phyloP scores from a whole-genome alignment of 768 basidiomycete genomes.

The Agaricus blazei region DNA sequence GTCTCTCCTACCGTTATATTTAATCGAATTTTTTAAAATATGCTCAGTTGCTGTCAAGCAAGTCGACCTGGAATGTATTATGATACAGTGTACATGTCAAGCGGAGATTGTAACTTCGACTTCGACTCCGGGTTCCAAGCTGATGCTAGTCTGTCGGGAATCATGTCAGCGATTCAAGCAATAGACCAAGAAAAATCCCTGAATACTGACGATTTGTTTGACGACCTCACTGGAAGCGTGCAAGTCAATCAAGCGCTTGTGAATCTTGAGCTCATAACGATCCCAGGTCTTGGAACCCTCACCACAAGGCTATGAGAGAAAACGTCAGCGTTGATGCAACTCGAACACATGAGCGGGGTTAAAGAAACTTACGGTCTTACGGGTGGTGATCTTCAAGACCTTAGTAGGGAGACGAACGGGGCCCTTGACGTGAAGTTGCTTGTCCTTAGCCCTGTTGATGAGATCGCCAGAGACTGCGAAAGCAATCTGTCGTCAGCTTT shows the following conservation, averaged over 20 bases:
- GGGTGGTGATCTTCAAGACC: conserved; percentile 97
- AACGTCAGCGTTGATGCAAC: neutral
- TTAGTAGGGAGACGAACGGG: conserved; percentile 99
- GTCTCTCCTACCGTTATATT: no score
- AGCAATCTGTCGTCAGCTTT: neutral
- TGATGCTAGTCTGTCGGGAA: conserved; percentile 81
- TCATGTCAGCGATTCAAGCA: neutral
- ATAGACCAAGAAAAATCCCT: neutral
- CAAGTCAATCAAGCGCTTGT: conserved; percentile 99
- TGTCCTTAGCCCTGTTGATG: conserved; percentile 99
- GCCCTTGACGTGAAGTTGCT: conserved; percentile 98
- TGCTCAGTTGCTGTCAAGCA: no score
- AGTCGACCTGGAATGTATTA: neutral
- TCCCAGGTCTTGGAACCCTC: conserved; percentile 99
- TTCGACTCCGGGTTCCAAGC: conserved; percentile 98
- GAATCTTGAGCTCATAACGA: conserved; percentile 97
- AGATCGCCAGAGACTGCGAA: conserved; percentile 87
- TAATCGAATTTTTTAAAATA: no score
- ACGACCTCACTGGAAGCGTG: conserved; percentile 98
- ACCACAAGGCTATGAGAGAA: conserved; percentile 79
- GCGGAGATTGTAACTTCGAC: conserved; percentile 96
- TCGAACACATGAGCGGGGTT: neutral
- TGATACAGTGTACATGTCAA: conserved; percentile 25
- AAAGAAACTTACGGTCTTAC: conserved; percentile 78
- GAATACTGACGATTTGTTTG: conserved; percentile 90